These are phyloP conservation scores for Thraustotheca clavata DNA, from an alignment of 352 stramenopile species.

Conservation along the genomic window DNA sequence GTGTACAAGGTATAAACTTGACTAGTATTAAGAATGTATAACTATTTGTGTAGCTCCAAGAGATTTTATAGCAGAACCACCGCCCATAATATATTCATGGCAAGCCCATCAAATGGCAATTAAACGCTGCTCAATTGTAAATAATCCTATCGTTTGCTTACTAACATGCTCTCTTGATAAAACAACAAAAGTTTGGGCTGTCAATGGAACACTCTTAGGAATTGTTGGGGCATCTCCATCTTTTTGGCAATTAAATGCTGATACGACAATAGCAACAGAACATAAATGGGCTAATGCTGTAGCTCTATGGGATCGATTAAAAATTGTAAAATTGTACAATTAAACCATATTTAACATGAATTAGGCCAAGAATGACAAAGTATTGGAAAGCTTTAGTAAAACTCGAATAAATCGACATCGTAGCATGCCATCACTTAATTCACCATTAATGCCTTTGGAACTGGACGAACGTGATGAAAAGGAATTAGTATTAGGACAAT, in stretches of 20 bases:
- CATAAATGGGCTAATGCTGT: constrained; percentile 43
- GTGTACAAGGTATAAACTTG: too few species aligned
- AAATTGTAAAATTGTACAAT: constrained; percentile 15
- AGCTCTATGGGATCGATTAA: constrained; percentile 51
- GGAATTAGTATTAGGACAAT: constrained; percentile 50
- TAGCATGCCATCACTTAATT: constrained; percentile 1
- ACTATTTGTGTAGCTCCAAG: neutral
- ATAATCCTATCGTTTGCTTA: constrained; percentile 40
- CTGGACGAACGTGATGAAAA: constrained; percentile 9
- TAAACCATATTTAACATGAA: too few species aligned
- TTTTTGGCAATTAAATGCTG: constrained; percentile 43
- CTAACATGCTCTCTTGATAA: constrained; percentile 62
- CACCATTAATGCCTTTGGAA: neutral
- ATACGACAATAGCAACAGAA: constrained; percentile 29
- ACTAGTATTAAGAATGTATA: too few species aligned
- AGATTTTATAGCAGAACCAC: too few species aligned
- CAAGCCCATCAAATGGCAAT: constrained; percentile 37
- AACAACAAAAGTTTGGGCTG: constrained; percentile 45
- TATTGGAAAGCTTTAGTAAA: neutral
- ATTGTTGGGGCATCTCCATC: constrained; percentile 24
- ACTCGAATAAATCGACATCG: neutral
- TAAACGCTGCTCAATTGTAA: constrained; percentile 40
- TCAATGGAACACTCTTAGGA: constrained; percentile 36
- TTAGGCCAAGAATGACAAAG: neutral
- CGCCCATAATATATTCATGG: neutral